Evolutionary conservation across 352 stramenopile genomes (phyloP), one percentile per base, ranked within the genome.

Genomic region (Chrysophaeum taylorii): DNA sequence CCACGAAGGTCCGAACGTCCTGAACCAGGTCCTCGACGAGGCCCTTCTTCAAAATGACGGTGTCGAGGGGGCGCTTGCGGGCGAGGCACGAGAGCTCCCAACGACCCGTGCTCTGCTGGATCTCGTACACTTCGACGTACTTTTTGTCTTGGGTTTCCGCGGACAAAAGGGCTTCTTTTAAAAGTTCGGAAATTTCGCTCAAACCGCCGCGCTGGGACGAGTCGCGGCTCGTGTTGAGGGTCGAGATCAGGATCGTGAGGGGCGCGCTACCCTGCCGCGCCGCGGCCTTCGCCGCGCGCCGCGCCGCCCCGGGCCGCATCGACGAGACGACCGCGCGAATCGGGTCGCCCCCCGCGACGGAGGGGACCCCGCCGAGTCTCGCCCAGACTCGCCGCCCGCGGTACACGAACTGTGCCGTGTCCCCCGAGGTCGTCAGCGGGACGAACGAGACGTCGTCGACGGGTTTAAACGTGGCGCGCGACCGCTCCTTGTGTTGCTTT

Each of bases 11-110:
- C 23, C 23, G 5, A 0, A 75, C 62, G 69, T 75, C 70, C 7
- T 53, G 1, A 4, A 70, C 12, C 23, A 75, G 29, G 2, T 54
- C 29, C 25, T 75, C 31, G 18, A 35, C 31, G 21, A 75, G 2
- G 9, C 45, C 45, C 25, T 31, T 18, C 38, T 64, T 33, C 33
- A 75, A 45, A 2, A 75, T 54, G 25, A 75, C 66, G 12, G 62
- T 60, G 2, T 71, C 62, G 25, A 68, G 5, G 33, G 43, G 53
- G 2, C 70, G 63, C 38, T 73, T 73, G 2, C 45, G 45, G 18
- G 45, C 5, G 7, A 54, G 45, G 18, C 18, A 29, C 45, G 45
- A 7, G 12, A 54, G 45, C 18, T 7, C 45, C 45, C 45, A 54
- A 14, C 14, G 41, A 21, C 14, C 41, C 21, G 41, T 48, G 14